Evolutionary conservation across 2,329 filamentous ascomycete species (phyloP), one percentile per base, ranked within the genome.

Genomic region (Cladosporium sp.): DNA sequence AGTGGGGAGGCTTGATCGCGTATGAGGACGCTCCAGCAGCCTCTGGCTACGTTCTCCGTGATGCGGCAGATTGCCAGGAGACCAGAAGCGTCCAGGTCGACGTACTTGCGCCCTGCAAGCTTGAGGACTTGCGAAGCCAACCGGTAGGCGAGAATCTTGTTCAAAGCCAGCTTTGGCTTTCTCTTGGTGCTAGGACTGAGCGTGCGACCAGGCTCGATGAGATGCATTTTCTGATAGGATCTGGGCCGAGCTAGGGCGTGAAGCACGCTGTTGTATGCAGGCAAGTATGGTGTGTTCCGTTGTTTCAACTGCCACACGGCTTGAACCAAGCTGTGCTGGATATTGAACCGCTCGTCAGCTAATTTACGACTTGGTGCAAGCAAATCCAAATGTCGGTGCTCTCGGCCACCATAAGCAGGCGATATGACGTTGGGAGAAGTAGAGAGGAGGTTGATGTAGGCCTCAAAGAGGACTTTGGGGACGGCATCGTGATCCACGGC

Each of bases 401-500:
- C 22, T 28, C 7, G 22, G 22, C 22, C 22, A 28, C 22, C 22
- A 7, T 28, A 28, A 28, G 5, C 22, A 28, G 22, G 22, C 7
- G 22, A 28, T 28, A 28, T 28, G 22, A 28, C 22, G 22, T 28
- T 16, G 13, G 13, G 13, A 40, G 13, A 69, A 22, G 71, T 67
- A 56, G 75, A 77, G n/a, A 80, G 67, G n/a, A 79, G 64, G 16
- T 61, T 52, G 44, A 85, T 70, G 60, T 79, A 83, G 3, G 79
- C 76, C 6, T 69, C 67, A 53, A 84, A 75, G 1, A 77, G 53
- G 41, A 61, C 52, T 14, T 67, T 53, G 1, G 72, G 6, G 74
- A 58, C 28, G 57, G 32, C 22, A 9, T 37, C 14, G 9, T 46
- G 32, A 28, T 55, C 46, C 1, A 18, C 22, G 16, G 13, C 18